Base-by-base conservation (phyloP, 2,329 filamentous ascomycete genomes). In the Aphanoascus verrucosus region DNA sequence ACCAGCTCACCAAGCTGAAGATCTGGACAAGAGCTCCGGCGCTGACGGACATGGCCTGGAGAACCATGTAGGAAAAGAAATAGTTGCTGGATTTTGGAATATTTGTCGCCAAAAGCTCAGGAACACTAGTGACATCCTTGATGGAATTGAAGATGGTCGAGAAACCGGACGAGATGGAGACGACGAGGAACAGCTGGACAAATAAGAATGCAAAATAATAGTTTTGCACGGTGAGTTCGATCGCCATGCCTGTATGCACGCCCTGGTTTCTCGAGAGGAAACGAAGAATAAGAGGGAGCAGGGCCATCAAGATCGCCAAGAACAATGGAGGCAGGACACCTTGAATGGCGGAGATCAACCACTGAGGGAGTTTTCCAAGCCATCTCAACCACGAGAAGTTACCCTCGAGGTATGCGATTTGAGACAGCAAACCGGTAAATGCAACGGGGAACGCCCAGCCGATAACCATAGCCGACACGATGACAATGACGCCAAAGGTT, bases 11-110 rank as follows among this genome's bases (percentile, higher is more conserved):
- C 2, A 98, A 77, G 2, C 83, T 80, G n/a, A 81, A 82, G 20
- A 94, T 79, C 64, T 97, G 93, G 11, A 96, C 74, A 3, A 97
- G 74, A 0, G 88, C 91, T 67, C 86, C 89, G 1, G 91, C 91
- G 67, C 89, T 95, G 58, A 88, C 89, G 58, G 88, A 89, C 62
- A 97, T 77, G 0, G 90, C 88, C 64, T 97, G 93, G 8, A 98
- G 82, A 65, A 96, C 85, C 83, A 98, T 90, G 77, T 98, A 98
- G 0, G 88, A 91, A 76, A 96, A 97, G 74, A 97, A 98, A 69
- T 97, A 98, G 65, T 96, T 95, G 61, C 88, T 86, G 0, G 90
- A 85, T 60, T 82, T 86, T 1, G 93, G 93, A 4, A 98, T 73
- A 56, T 90, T 93, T 9, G 75, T 67, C 0, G 91, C 91, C 28